phyloP scores from a whole-genome alignment of 75 land plant genomes.

The Sequoiadendron giganteum region DNA sequence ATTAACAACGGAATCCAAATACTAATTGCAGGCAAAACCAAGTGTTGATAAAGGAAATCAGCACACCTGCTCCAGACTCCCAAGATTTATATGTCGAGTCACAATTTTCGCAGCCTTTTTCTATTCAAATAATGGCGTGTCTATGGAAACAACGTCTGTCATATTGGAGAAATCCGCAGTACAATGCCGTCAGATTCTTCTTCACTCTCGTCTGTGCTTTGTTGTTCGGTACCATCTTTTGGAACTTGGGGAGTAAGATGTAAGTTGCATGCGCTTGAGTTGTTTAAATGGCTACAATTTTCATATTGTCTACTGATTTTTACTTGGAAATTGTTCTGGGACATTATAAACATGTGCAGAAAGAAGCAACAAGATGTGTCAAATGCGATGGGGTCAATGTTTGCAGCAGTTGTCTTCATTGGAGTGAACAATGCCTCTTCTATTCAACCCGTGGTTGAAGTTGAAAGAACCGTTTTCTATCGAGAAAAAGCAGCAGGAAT shows the following conservation, averaged over 20 bases:
- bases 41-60: slow-evolving; percentile 47
- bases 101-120: slow-evolving; percentile 47
- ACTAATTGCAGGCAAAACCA: slow-evolving; percentile 41
- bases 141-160: slow-evolving; percentile 65
- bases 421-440: too few species aligned
- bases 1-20: background rate
- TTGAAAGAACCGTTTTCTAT: too few species aligned
- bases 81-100: slow-evolving; percentile 66
- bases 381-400: too few species aligned
- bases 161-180: slow-evolving; percentile 76
- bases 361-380: too few species aligned
- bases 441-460: too few species aligned
- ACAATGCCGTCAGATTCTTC: slow-evolving; percentile 64
- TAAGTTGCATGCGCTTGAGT: background rate
- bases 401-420: too few species aligned
- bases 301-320: too few species aligned
- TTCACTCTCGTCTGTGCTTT: slow-evolving; percentile 34
- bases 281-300: too few species aligned
- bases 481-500: too few species aligned
- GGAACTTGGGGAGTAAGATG: slow-evolving; percentile 38
- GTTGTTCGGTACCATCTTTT: slow-evolving; percentile 34
- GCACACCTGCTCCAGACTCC: slow-evolving; percentile 51
- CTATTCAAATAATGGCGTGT: slow-evolving; percentile 47
- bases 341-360: too few species aligned
- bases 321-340: too few species aligned